phyloP scores from a whole-genome alignment of 2,329 filamentous ascomycete genomes.

The Metarhizium anisopliae region DNA sequence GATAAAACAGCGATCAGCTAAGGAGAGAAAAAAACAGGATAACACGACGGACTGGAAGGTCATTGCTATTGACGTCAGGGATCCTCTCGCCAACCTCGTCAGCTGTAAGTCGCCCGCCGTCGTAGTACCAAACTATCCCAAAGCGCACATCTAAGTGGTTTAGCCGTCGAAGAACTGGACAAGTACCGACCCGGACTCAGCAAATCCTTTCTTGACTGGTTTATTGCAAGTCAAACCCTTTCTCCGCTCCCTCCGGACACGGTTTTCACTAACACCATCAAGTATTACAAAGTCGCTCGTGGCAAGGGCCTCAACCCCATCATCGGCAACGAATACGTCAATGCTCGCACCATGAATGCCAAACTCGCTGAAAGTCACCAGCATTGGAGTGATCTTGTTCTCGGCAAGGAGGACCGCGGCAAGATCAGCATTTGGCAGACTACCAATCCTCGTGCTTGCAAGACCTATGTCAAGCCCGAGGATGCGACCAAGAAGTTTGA shows the following conservation, averaged over 20 bases:
- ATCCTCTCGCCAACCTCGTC: conserved; percentile 25
- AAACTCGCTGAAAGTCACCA: conserved; percentile 27
- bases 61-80: conserved; percentile 27
- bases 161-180: conserved; percentile 24
- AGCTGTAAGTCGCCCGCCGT: conserved; percentile 17
- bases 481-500: conserved; percentile 21
- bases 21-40: not conserved
- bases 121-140: too few species aligned
- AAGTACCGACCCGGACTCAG: conserved; percentile 27
- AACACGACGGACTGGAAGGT: conserved; percentile 32
- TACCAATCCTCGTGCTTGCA: conserved; percentile 16
- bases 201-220: conserved; percentile 28
- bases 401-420: conserved; percentile 24
- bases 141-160: conserved; percentile 11
- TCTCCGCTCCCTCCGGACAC: not conserved
- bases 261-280: not conserved
- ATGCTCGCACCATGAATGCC: conserved; percentile 21
- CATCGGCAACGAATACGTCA: conserved; percentile 25
- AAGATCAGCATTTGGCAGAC: conserved; percentile 35
- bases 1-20: not conserved
- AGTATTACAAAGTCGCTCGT: conserved; percentile 32
- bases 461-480: conserved; percentile 23
- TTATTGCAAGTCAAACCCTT: conserved; percentile 20
- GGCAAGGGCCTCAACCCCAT: conserved; percentile 27
- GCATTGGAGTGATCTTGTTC: conserved; percentile 30